Evolutionary conservation across 129 eudicot genomes (phyloP).

Genomic region (Pulicaria dysenterica): DNA sequence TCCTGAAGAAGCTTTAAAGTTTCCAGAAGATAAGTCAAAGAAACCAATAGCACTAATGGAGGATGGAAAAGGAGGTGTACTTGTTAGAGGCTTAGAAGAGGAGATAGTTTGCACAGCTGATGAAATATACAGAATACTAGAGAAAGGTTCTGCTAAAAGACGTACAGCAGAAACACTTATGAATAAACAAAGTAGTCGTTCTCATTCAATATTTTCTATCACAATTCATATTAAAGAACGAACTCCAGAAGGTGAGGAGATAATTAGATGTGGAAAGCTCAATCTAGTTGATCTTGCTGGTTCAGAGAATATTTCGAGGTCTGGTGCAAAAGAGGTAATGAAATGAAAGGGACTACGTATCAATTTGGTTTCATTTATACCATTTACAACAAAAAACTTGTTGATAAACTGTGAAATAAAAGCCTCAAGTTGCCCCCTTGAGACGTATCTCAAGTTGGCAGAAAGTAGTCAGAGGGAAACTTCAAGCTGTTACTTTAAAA

Average conservation of each 20-base stretch:
- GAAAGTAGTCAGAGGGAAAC: no score
- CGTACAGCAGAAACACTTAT: conserved; percentile 94
- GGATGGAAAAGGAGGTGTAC: conserved; percentile 94
- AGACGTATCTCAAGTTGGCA: no score
- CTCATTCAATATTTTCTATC: conserved; percentile 91
- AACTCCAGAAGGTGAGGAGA: conserved; percentile 97
- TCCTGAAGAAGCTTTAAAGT: conserved; percentile 54
- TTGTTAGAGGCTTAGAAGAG: conserved; percentile 92
- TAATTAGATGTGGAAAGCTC: conserved; percentile 92
- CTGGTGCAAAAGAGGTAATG: conserved; percentile 96
- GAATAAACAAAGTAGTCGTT: conserved; percentile 95
- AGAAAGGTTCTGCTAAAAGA: conserved; percentile 95
- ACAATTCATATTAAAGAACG: conserved; percentile 90
- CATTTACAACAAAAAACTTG: no score
- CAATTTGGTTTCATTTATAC: no score
- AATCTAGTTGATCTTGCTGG: conserved; percentile 98
- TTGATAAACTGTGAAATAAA: no score
- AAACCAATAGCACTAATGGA: conserved; percentile 97
- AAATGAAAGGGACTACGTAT: background rate
- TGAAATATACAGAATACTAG: conserved; percentile 85
- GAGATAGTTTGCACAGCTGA: conserved; percentile 88
- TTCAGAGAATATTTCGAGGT: conserved; percentile 95
- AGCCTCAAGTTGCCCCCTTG: no score
- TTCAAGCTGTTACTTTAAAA: no score
- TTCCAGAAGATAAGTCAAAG: conserved; percentile 73